These are phyloP conservation scores for Rhizophagus clarus DNA, from an alignment of 192 early-diverging fungal genomes.

Conservation along the genomic window DNA sequence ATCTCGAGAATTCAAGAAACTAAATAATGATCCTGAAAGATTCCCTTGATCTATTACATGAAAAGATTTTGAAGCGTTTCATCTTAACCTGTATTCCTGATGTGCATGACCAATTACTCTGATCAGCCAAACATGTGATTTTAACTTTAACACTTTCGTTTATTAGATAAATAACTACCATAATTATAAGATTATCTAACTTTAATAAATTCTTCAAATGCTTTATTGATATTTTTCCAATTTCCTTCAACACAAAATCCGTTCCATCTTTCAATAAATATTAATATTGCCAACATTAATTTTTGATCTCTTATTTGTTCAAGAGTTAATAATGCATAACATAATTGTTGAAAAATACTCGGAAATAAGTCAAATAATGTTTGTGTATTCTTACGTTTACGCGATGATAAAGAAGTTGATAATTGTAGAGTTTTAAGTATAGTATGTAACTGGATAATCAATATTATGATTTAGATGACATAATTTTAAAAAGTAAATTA, in stretches of 20 bases:
- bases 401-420: conserved; percentile 32
- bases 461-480: neutral
- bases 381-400: conserved; percentile 32
- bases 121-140: no score
- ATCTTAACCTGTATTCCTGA: no score
- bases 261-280: conserved; percentile 34
- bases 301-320: neutral
- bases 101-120: no score
- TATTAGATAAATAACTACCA: no score
- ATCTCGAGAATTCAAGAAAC: no score
- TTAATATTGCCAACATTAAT: conserved; percentile 16
- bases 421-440: neutral
- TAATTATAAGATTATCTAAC: neutral
- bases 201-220: conserved; percentile 23
- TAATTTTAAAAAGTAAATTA: neutral
- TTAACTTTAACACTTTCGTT: no score
- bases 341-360: conserved; percentile 10
- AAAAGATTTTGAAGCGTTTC: no score
- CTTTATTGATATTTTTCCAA: conserved; percentile 24
- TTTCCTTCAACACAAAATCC: conserved; percentile 15
- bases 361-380: conserved; percentile 30
- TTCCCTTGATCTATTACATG: no score
- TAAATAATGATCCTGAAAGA: no score
- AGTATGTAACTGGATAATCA: neutral
- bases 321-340: conserved; percentile 3